Base-by-base conservation (phyloP, 495 filamentous ascomycete species). In the Polyplosphaeria fusca region DNA sequence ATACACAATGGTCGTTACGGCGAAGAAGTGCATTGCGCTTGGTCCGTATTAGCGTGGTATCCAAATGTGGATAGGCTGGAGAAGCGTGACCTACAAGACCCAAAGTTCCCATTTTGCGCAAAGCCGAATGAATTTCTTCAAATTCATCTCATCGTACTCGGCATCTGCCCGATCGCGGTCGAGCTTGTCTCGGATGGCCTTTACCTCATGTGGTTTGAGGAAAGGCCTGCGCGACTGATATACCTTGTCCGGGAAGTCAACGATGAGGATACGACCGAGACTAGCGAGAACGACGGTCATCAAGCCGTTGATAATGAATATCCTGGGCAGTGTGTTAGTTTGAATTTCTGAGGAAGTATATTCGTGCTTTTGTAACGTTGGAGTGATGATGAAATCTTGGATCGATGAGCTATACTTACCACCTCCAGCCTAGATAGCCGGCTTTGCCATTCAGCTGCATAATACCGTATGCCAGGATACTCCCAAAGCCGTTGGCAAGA, bases 291-390 rank as follows among this genome's bases (percentile, higher is more conserved):
- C 45, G 43, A 67, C 63, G 11, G 75, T 77, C 20, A 77, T 62
- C 61, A 82, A 66, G 38, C 79, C 79, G 48, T 85, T 77, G 19
- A 84, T 75, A 59, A 84, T 81, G 66, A 84, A 83, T 24, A 80
- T 80, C 45, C 45, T 48, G 22, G 30, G n/a, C 7, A 35, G 30
- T 35, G 30, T n/a, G n/a, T n/a, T n/a, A n/a, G n/a, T n/a, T n/a
- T n/a, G n/a, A n/a, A n/a, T n/a, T n/a, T n/a, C n/a, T n/a, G n/a
- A n/a, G n/a, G n/a, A n/a, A n/a, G n/a, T n/a, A n/a, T n/a, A n/a
- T n/a, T n/a, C n/a, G n/a, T n/a, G n/a, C n/a, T n/a, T n/a, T n/a
- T n/a, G n/a, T n/a, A n/a, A n/a, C n/a, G n/a, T n/a, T n/a, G n/a
- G n/a, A n/a, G n/a, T n/a, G n/a, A n/a, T n/a, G n/a, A n/a, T n/a